Conservation (phyloP, 2,329 filamentous ascomycete species). For the Calonectria multiphialidica region DNA sequence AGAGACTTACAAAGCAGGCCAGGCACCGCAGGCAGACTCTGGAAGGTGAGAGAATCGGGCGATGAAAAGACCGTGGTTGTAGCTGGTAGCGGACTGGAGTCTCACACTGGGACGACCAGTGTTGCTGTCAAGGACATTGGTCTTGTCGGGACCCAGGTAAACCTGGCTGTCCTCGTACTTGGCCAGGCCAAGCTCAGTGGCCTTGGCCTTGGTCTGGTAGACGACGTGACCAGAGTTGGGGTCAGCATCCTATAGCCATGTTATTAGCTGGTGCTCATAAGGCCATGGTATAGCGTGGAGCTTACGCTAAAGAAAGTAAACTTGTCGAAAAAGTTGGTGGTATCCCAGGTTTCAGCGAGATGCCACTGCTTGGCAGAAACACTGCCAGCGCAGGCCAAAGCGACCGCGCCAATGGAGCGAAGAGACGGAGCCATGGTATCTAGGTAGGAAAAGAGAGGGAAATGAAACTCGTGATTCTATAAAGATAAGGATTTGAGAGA, state of each 20-base stretch:
- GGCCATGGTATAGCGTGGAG: not conserved
- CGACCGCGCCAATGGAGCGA: constrained; percentile 53
- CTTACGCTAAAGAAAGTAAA: constrained; percentile 57
- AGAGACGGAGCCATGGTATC: constrained; percentile 56
- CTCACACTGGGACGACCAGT: constrained; percentile 69
- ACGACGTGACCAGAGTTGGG: constrained; percentile 75
- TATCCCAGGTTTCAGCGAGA: constrained; percentile 55
- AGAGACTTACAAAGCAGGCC: constrained; percentile 73
- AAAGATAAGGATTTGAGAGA: constrained; percentile 38
- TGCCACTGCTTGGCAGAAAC: constrained; percentile 51
- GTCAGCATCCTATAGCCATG: constrained; percentile 54
- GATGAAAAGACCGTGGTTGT: constrained; percentile 76
- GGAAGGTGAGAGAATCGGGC: constrained; percentile 79
- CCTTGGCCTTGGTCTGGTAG: constrained; percentile 56
- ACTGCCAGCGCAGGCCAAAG: constrained; percentile 50
- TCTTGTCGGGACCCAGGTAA: constrained; percentile 55
- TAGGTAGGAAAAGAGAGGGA: constrained; percentile 29
- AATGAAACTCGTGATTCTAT: constrained; percentile 30
- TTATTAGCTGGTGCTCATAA: constrained; percentile 27
- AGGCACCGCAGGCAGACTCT: constrained; percentile 73
- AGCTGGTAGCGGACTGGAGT: constrained; percentile 71
- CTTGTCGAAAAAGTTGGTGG: constrained; percentile 61
- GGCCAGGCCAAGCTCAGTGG: constrained; percentile 50
- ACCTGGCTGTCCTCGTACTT: constrained; percentile 48
- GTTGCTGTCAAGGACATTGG: constrained; percentile 34